phyloP scores from a whole-genome alignment of 306 rosid species.

The Gastrolobium bilobum region DNA sequence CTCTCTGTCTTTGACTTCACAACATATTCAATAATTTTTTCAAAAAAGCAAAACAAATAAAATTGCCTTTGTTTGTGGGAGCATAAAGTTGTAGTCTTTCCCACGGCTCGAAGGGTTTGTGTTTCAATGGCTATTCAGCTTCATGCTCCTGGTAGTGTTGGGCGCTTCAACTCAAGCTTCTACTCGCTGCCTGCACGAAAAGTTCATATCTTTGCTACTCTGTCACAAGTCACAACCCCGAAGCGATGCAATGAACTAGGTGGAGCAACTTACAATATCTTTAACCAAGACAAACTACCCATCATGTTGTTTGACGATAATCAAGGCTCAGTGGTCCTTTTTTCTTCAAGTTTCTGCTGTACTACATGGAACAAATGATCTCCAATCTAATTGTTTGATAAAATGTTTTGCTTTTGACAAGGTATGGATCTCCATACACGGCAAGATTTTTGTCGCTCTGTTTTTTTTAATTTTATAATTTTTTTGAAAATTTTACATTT shows the following conservation, averaged over 20 bases:
- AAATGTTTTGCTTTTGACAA: constrained; percentile 29
- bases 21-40: no score
- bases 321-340: background rate
- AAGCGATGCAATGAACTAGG: constrained; percentile 61
- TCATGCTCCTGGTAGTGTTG: constrained; percentile 51
- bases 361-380: background rate
- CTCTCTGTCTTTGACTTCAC: no score
- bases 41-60: no score
- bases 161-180: constrained; percentile 43
- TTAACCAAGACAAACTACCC: constrained; percentile 78
- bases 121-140: constrained; percentile 69
- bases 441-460: no score
- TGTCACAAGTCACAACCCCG: constrained; percentile 65
- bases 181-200: constrained; percentile 49
- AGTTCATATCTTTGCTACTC: constrained; percentile 56
- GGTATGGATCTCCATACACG: no score
- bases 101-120: background rate
- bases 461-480: no score
- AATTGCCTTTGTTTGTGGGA: background rate
- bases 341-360: background rate
- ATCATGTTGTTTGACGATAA: constrained; percentile 95
- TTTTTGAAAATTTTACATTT: no score
- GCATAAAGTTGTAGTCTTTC: background rate
- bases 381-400: background rate
- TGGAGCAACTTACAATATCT: constrained; percentile 78